These are phyloP conservation scores for Leucosporidium scottii DNA, from an alignment of 768 basidiomycete genomes.

Conservation along the genomic window DNA sequence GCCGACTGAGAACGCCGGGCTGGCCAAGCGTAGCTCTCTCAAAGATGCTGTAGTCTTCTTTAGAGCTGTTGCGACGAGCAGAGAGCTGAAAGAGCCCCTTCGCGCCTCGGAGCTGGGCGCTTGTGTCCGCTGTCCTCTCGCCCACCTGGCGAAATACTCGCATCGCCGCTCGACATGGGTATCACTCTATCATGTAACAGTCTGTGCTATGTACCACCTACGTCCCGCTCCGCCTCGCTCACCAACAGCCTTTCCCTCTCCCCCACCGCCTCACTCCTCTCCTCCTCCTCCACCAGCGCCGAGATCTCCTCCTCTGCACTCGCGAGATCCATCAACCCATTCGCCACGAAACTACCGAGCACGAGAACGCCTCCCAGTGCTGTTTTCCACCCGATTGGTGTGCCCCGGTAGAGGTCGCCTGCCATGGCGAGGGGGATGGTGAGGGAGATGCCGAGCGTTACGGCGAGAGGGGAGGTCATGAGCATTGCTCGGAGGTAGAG, in stretches of 20 bases:
- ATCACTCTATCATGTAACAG: too few relatives aligned
- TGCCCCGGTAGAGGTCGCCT: conserved; percentile 65
- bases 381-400: conserved; percentile 52
- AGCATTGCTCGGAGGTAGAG: conserved; percentile 85
- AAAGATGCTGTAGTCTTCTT: too few relatives aligned
- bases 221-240: background rate
- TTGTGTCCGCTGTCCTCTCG: too few relatives aligned
- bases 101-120: too few relatives aligned
- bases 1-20: too few relatives aligned
- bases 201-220: too few relatives aligned
- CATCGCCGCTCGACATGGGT: too few relatives aligned
- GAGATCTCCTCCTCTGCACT: conserved; percentile 30
- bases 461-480: conserved; percentile 89
- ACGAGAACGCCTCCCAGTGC: conserved; percentile 70
- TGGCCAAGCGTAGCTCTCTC: too few relatives aligned
- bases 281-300: background rate
- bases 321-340: conserved; percentile 49
- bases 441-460: conserved; percentile 82
- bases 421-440: conserved; percentile 87
- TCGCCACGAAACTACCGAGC: conserved; percentile 63
- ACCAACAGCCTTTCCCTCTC: background rate
- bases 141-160: too few relatives aligned
- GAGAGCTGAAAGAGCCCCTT: too few relatives aligned
- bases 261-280: background rate
- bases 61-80: too few relatives aligned